phyloP scores from a whole-genome alignment of 2,329 filamentous ascomycete species.

The Rhinocladiella similis region DNA sequence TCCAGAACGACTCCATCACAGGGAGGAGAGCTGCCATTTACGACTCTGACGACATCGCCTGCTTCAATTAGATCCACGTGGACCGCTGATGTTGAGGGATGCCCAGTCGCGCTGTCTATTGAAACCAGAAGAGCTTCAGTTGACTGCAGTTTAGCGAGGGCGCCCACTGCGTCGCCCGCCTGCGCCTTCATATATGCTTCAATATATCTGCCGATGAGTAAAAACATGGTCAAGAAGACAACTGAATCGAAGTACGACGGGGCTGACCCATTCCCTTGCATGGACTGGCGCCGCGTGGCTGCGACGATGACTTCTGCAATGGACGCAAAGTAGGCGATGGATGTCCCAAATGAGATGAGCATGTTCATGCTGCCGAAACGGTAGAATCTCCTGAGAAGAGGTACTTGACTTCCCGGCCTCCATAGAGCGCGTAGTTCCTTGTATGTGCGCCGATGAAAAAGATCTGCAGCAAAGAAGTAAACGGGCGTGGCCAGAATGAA shows the following conservation, averaged over 20 bases:
- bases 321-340: constrained; percentile 81
- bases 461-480: constrained; percentile 78
- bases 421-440: constrained; percentile 78
- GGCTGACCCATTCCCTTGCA: background rate
- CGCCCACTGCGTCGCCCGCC: constrained; percentile 79
- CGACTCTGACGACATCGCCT: constrained; percentile 85
- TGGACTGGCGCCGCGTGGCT: constrained; percentile 19
- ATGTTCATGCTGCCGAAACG: constrained; percentile 96
- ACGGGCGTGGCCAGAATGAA: constrained; percentile 80
- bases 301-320: constrained; percentile 71
- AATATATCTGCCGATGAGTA: constrained; percentile 59
- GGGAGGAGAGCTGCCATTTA: constrained; percentile 92
- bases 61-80: constrained; percentile 73
- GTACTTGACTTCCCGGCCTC: constrained; percentile 72
- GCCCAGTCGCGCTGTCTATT: background rate
- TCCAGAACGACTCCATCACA: constrained; percentile 83
- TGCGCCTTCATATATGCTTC: constrained; percentile 90
- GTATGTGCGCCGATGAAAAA: constrained; percentile 72
- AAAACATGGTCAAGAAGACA: constrained; percentile 84
- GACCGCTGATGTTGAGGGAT: constrained; percentile 36
- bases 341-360: constrained; percentile 83
- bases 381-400: constrained; percentile 75
- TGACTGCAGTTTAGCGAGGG: constrained; percentile 73
- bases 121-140: constrained; percentile 69
- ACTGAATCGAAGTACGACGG: constrained; percentile 80